These are phyloP conservation scores for Fusarium marasasianum DNA, from an alignment of 2,329 filamentous ascomycete species.

Conservation along the genomic window DNA sequence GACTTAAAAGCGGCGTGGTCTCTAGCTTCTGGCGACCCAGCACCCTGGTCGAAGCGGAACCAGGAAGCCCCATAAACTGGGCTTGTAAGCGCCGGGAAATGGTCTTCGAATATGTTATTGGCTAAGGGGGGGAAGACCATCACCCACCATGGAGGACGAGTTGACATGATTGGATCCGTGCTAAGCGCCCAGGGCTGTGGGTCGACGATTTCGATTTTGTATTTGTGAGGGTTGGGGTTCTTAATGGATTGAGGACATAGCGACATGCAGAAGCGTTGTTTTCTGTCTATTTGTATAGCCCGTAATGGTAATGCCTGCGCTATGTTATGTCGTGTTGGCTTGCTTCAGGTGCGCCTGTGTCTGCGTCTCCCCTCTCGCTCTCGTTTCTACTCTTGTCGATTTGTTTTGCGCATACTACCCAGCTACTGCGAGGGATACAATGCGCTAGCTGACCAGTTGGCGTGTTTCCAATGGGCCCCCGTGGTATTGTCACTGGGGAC, in stretches of 20 bases:
- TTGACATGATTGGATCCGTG: slow-evolving; percentile 47
- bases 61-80: slow-evolving; percentile 17
- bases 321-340: slow-evolving; percentile 17
- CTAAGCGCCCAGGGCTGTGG: slow-evolving; percentile 48
- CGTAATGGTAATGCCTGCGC: slow-evolving; percentile 11
- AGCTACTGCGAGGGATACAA: slow-evolving; percentile 43
- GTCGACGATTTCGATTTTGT: slow-evolving; percentile 26
- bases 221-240: slow-evolving; percentile 29
- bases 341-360: slow-evolving; percentile 18
- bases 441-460: slow-evolving; percentile 28
- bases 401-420: slow-evolving; percentile 30
- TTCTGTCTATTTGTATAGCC: neutral
- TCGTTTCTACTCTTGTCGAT: slow-evolving; percentile 22
- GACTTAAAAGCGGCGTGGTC: slow-evolving; percentile 39
- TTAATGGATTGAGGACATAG: slow-evolving; percentile 20
- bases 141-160: slow-evolving; percentile 44
- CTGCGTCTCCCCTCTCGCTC: slow-evolving; percentile 1
- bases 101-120: slow-evolving; percentile 40
- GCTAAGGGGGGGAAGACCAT: slow-evolving; percentile 40
- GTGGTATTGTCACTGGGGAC: slow-evolving; percentile 2
- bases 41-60: slow-evolving; percentile 40
- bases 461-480: slow-evolving; percentile 17
- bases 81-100: slow-evolving; percentile 48
- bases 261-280: slow-evolving; percentile 40
- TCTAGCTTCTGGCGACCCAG: slow-evolving; percentile 36